Evolutionary conservation across 2,329 filamentous ascomycete species (phyloP).

Genomic region (Ascochyta viciae-villosae): DNA sequence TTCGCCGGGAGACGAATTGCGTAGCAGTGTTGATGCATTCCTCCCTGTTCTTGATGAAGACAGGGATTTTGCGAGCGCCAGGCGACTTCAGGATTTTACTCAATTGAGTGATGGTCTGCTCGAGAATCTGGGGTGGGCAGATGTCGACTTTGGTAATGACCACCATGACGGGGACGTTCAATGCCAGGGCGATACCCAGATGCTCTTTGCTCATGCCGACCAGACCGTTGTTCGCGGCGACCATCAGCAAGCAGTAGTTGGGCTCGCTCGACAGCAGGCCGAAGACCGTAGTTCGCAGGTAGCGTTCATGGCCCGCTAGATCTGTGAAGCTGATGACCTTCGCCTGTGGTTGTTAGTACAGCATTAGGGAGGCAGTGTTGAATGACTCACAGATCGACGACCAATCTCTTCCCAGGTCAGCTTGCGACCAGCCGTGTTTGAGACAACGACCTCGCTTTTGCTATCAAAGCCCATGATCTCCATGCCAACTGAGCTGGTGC

Average conservation of each 20-base stretch:
- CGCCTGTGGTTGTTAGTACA: constrained; percentile 53
- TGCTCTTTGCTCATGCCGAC: constrained; percentile 99
- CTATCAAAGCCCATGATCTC: constrained; percentile 96
- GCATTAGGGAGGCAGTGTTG: background rate
- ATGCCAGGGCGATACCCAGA: constrained; percentile 87
- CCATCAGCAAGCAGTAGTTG: constrained; percentile 98
- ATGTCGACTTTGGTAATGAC: constrained; percentile 99
- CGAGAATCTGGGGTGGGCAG: constrained; percentile 91
- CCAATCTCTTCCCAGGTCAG: constrained; percentile 98
- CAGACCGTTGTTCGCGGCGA: constrained; percentile 95
- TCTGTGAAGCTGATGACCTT: constrained; percentile 98
- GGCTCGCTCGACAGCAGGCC: constrained; percentile 92
- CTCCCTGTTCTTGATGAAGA: constrained; percentile 90
- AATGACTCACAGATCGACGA: constrained; percentile 70
- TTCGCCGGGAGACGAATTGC: constrained; percentile 92
- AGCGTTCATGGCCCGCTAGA: constrained; percentile 92
- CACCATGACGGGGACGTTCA: constrained; percentile 98
- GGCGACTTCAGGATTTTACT: constrained; percentile 93
- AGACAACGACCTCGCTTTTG: constrained; percentile 80
- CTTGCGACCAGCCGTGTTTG: constrained; percentile 81
- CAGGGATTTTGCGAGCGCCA: constrained; percentile 91
- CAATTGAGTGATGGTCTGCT: constrained; percentile 91
- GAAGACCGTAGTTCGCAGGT: constrained; percentile 94
- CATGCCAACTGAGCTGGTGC: constrained; percentile 97
- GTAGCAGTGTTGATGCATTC: constrained; percentile 95